These are phyloP conservation scores for Starmerella davenportii DNA, from an alignment of 805 yeast genomes.

Conservation along the genomic window DNA sequence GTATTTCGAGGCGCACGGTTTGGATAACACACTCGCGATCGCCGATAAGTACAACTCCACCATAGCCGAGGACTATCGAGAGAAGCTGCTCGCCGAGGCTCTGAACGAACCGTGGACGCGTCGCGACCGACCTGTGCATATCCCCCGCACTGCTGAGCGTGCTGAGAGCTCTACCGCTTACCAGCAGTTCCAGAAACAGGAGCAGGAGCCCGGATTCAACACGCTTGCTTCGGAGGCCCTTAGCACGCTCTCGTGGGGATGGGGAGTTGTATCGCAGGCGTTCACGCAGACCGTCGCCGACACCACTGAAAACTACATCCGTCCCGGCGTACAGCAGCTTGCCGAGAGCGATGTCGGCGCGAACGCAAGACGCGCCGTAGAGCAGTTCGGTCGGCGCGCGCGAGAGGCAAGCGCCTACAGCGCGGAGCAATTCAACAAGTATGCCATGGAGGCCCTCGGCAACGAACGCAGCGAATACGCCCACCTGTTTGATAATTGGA, in stretches of 20 bases:
- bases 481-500: conserved; percentile 15
- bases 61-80: conserved; percentile 89
- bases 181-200: conserved; percentile 10
- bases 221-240: conserved; percentile 53
- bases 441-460: conserved; percentile 27
- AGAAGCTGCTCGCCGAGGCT: conserved; percentile 51
- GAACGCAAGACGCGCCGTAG: conserved; percentile 84
- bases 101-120: conserved; percentile 57
- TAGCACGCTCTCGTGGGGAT: conserved; percentile 80
- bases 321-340: conserved; percentile 74
- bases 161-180: conserved; percentile 1
- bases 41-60: conserved; percentile 67
- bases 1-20: conserved; percentile 55
- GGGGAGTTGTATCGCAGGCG: conserved; percentile 82
- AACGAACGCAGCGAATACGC: conserved; percentile 11
- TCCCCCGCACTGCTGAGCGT: conserved; percentile 10
- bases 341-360: conserved; percentile 59
- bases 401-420: conserved; percentile 73
- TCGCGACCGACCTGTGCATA: conserved; percentile 23
- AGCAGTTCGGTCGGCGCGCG: conserved; percentile 87
- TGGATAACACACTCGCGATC: conserved; percentile 46
- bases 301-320: conserved; percentile 73
- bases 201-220: conserved; percentile 22
- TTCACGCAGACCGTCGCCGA: conserved; percentile 69
- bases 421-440: conserved; percentile 43